Percentiles rank a stretch among this genome's conserved stretches.
phyloP scores from a whole-genome alignment of 371 early-diverging fungal genomes.

The Dichotomocladium elegans region DNA sequence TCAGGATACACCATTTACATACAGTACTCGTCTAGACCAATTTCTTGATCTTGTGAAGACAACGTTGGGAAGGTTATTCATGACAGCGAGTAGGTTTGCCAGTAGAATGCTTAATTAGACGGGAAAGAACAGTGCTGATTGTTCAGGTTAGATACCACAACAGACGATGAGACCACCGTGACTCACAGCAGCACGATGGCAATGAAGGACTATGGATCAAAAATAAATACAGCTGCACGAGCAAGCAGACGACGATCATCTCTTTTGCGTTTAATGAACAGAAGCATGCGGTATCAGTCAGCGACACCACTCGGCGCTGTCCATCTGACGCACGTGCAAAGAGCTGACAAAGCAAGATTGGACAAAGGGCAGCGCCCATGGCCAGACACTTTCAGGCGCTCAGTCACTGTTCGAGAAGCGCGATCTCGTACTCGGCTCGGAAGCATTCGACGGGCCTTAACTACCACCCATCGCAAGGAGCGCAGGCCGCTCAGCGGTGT shows the following conservation, averaged over 20 bases:
- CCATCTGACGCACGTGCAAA: slow-evolving; percentile 1
- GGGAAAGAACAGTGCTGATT: background rate
- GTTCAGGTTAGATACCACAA: background rate
- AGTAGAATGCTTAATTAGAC: too few relatives aligned
- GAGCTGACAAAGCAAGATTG: background rate
- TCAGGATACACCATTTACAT: background rate
- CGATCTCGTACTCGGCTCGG: background rate
- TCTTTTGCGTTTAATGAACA: slow-evolving; percentile 11
- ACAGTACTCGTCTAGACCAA: slow-evolving; percentile 57
- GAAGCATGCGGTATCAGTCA: slow-evolving; percentile 5
- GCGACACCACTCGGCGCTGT: slow-evolving; percentile 2
- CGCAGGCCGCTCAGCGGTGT: slow-evolving; percentile 6
- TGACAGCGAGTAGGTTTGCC: too few relatives aligned
- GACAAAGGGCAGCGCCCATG: background rate
- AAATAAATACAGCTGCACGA: slow-evolving; percentile 5
- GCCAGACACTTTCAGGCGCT: background rate
- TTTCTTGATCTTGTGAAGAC: slow-evolving; percentile 77
- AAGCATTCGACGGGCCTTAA: slow-evolving; percentile 8
- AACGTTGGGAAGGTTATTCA: slow-evolving; percentile 57
- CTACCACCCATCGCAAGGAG: slow-evolving; percentile 2
- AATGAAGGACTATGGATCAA: slow-evolving; percentile 10
- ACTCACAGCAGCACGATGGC: too few relatives aligned
- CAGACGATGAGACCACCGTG: background rate
- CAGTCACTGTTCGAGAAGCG: background rate
- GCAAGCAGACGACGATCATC: slow-evolving; percentile 5